Conservation (phyloP, 805 yeast species). For the Wickerhamomyces xylosicus region DNA sequence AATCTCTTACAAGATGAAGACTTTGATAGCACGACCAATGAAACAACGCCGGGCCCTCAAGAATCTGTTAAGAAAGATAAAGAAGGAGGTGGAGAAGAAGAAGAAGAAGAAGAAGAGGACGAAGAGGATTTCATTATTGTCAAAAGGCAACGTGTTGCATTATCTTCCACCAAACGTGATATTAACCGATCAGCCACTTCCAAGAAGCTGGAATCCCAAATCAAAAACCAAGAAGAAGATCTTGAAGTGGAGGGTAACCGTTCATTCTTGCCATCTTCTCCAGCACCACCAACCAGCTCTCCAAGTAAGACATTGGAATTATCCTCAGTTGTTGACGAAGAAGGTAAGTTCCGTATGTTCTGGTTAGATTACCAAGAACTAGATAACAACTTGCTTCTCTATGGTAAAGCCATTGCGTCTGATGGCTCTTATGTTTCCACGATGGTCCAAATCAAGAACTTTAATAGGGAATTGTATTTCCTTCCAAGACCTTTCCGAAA, state of each 20-base stretch:
- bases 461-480: conserved; percentile 65
- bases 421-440: conserved; percentile 58
- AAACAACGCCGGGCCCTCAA: conserved; percentile 1
- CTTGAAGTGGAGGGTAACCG: conserved; percentile 2
- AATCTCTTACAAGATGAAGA: conserved; percentile 11
- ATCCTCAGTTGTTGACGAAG: conserved; percentile 17
- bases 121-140: conserved; percentile 52
- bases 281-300: conserved; percentile 3
- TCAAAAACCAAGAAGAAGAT: conserved; percentile 1
- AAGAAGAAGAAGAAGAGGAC: conserved; percentile 30
- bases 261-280: conserved; percentile 11
- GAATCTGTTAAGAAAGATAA: not conserved
- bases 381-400: conserved; percentile 55
- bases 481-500: conserved; percentile 54
- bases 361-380: conserved; percentile 89
- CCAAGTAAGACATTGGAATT: conserved; percentile 12
- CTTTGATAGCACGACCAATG: conserved; percentile 10
- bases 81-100: conserved; percentile 2
- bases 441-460: conserved; percentile 62
- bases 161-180: conserved; percentile 28
- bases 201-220: conserved; percentile 8
- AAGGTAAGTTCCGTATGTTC: conserved; percentile 53
- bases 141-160: conserved; percentile 39
- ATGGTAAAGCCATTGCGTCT: conserved; percentile 65
- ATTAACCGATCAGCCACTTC: conserved; percentile 28